A percentile compares a stretch with the other conserved stretches of the same genome.
These are phyloP conservation scores for Boeremia lycopersici DNA, from an alignment of 2,329 filamentous ascomycete genomes.

Conservation along the genomic window DNA sequence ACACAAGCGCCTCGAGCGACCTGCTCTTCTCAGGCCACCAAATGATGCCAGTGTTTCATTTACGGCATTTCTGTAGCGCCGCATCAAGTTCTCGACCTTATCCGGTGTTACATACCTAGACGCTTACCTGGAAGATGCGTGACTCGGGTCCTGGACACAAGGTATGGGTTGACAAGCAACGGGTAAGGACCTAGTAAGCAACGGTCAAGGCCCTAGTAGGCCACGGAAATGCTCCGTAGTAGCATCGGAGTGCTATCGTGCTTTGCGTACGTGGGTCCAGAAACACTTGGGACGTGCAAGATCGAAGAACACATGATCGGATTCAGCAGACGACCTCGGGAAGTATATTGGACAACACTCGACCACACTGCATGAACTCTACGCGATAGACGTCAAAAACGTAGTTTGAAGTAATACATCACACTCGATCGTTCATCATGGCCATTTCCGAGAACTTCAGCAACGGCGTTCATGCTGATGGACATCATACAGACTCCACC, in stretches of 20 bases:
- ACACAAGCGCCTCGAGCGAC: background rate
- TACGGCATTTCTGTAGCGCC: background rate
- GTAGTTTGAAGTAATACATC: background rate
- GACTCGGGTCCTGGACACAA: slow-evolving; percentile 2
- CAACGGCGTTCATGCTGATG: background rate
- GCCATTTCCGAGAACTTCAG: background rate
- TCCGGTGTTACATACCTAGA: background rate
- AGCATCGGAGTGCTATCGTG: background rate
- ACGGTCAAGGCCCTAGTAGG: background rate
- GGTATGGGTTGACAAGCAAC: background rate
- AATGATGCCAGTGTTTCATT: background rate
- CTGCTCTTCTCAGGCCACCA: background rate
- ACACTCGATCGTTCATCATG: background rate
- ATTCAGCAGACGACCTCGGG: no score
- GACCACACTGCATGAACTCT: background rate
- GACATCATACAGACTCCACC: background rate
- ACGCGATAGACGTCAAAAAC: background rate
- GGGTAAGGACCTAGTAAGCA: background rate
- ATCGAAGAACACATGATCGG: background rate
- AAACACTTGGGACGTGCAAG: background rate
- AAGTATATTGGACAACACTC: background rate
- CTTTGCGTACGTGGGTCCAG: background rate
- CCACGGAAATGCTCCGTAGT: slow-evolving; percentile 8
- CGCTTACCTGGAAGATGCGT: background rate
- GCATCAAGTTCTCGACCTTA: background rate